These are phyloP conservation scores for Glebionis coronaria DNA, from an alignment of 129 eudicot species.

Conservation along the genomic window DNA sequence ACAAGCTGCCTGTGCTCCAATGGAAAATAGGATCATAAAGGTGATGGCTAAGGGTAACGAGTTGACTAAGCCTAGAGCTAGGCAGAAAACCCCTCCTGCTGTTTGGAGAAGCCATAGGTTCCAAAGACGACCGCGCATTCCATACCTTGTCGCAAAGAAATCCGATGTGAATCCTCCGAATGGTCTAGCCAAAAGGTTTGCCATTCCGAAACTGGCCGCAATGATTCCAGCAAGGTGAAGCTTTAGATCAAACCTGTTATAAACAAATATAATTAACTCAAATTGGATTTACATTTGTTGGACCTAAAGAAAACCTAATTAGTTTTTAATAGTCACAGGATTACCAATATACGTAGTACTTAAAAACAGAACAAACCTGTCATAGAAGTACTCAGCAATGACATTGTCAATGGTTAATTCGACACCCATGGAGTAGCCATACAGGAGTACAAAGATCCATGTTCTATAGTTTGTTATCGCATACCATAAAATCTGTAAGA, in stretches of 20 bases:
- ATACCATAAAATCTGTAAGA: conserved; percentile 49
- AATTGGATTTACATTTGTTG: neutral
- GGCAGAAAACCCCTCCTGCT: conserved; percentile 46
- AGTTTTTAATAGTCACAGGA: too few relatives aligned
- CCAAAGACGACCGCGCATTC: conserved; percentile 71
- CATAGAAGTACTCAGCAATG: conserved; percentile 65
- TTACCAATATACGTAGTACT: too few relatives aligned
- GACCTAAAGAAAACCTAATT: too few relatives aligned
- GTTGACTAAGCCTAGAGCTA: conserved; percentile 39
- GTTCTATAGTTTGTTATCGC: conserved; percentile 63
- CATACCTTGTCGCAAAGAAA: conserved; percentile 38
- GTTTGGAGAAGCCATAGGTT: conserved; percentile 66
- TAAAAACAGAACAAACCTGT: conserved; percentile 45
- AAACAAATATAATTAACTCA: neutral
- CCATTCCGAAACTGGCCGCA: conserved; percentile 66
- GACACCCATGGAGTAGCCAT: conserved; percentile 65
- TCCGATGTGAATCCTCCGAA: conserved; percentile 61
- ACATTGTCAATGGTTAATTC: conserved; percentile 59
- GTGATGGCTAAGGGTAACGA: conserved; percentile 39
- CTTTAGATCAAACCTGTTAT: conserved; percentile 48
- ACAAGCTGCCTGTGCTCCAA: conserved; percentile 59
- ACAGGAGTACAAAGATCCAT: conserved; percentile 60
- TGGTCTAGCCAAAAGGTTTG: conserved; percentile 56
- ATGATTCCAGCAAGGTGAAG: conserved; percentile 56
- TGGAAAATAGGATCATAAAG: conserved; percentile 45